Conservation (phyloP, 345 rosid genomes). For the Melaleuca quinquenervia region DNA sequence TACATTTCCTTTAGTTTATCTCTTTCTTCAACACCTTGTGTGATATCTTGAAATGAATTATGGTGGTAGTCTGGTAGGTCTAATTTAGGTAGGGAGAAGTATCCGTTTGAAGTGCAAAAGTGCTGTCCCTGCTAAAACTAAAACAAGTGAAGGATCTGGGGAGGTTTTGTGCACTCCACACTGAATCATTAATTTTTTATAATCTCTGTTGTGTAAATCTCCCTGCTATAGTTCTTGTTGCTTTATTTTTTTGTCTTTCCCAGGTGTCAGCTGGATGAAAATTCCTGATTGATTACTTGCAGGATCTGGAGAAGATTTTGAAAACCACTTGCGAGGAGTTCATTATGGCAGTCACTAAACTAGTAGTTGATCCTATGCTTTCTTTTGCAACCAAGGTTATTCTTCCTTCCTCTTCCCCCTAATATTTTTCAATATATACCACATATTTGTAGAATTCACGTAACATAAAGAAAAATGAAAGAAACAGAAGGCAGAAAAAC, state of each 20-base stretch:
- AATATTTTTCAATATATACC: background rate
- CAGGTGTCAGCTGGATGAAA: background rate
- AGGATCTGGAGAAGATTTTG: slow-evolving; percentile 94
- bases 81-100: background rate
- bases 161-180: background rate
- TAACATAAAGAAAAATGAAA: background rate
- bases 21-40: background rate
- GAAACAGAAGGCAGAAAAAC: background rate
- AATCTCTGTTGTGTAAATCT: background rate
- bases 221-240: background rate
- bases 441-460: background rate
- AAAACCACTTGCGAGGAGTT: slow-evolving; percentile 98
- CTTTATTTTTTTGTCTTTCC: background rate
- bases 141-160: background rate
- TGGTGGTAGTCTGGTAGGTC: background rate
- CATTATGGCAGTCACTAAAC: slow-evolving; percentile 92
- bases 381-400: slow-evolving; percentile 92
- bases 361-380: slow-evolving; percentile 97
- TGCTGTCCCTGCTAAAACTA: background rate
- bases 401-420: background rate
- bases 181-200: background rate
- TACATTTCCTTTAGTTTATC: slow-evolving; percentile 9
- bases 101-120: background rate
- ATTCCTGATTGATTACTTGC: slow-evolving; percentile 8
- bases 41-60: background rate